Evolutionary conservation across 495 filamentous ascomycete species (phyloP).

Genomic region (Schizothecium vesticola): DNA sequence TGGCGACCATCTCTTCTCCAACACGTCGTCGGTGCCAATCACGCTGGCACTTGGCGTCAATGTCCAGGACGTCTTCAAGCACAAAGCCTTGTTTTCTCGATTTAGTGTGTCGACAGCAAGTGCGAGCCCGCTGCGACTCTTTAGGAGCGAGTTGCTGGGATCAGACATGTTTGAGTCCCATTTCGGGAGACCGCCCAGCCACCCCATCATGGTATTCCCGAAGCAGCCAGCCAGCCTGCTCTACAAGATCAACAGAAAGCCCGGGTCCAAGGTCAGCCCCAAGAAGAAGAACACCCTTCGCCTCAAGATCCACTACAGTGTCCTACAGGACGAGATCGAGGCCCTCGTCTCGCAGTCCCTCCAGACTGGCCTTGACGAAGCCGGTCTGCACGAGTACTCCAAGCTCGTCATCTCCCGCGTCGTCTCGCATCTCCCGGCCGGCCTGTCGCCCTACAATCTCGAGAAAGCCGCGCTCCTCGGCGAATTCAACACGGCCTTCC

Average conservation of each 20-base stretch:
- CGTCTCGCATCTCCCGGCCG: slow-evolving; percentile 45
- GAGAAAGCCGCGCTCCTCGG: slow-evolving; percentile 51
- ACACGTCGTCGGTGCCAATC: slow-evolving; percentile 58
- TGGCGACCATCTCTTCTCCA: slow-evolving; percentile 66
- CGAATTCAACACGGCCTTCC: slow-evolving; percentile 40
- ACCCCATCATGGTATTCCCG: slow-evolving; percentile 63
- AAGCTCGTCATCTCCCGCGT: slow-evolving; percentile 47
- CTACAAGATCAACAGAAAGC: slow-evolving; percentile 64
- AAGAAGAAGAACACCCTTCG: slow-evolving; percentile 52
- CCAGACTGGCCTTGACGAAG: slow-evolving; percentile 33
- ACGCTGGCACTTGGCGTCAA: slow-evolving; percentile 85
- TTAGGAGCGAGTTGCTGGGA: slow-evolving; percentile 61
- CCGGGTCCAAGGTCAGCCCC: slow-evolving; percentile 22
- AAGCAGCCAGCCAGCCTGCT: slow-evolving; percentile 77
- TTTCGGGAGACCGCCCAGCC: slow-evolving; percentile 49
- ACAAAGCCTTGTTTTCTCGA: slow-evolving; percentile 71
- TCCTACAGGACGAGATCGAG: slow-evolving; percentile 66
- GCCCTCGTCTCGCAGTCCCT: slow-evolving; percentile 38
- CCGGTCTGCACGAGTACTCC: slow-evolving; percentile 38
- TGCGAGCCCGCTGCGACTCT: slow-evolving; percentile 65
- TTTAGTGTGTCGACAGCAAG: slow-evolving; percentile 82
- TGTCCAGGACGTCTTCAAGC: slow-evolving; percentile 93
- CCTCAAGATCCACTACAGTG: slow-evolving; percentile 70
- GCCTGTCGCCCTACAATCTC: slow-evolving; percentile 55
- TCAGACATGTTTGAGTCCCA: slow-evolving; percentile 65